Conservation (phyloP, 345 rosid species). For the Anacardium occidentale region DNA sequence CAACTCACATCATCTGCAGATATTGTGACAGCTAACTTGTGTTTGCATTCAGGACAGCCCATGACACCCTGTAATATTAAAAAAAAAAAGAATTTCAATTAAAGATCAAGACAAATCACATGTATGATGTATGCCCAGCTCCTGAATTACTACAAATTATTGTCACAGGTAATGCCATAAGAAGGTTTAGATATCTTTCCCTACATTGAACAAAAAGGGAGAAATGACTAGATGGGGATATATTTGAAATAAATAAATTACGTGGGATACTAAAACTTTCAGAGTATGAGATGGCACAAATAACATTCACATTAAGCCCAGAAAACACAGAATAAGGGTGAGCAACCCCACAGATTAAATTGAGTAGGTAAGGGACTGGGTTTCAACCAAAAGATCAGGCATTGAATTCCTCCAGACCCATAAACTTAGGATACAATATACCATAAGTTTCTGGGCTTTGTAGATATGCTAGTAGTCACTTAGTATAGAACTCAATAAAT, state of each 20-base stretch:
- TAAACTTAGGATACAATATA: too few species aligned
- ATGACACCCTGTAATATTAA: conserved; percentile 70
- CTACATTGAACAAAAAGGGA: neutral
- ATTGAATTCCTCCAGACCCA: neutral
- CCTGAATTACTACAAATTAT: neutral
- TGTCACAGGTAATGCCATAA: neutral
- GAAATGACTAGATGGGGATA: neutral
- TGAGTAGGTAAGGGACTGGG: neutral
- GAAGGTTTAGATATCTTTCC: neutral
- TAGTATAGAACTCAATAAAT: neutral
- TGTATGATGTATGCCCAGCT: neutral
- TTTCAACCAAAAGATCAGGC: neutral
- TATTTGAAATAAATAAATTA: neutral
- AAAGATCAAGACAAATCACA: neutral
- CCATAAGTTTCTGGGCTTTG: neutral
- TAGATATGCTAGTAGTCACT: neutral
- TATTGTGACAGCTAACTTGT: conserved; percentile 77
- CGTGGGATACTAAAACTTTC: neutral
- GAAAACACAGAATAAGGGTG: conserved; percentile 3
- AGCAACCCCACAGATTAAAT: neutral
- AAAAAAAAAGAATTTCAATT: conserved; percentile 7
- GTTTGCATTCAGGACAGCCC: conserved; percentile 89
- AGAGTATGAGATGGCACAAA: neutral
- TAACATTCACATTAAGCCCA: conserved; percentile 3
- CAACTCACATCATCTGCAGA: conserved; percentile 92